Percentiles rank a stretch among this genome's conserved stretches.
Evolutionary conservation across 1,139 yeast genomes (phyloP).

Genomic region (Candida tunisiensis): DNA sequence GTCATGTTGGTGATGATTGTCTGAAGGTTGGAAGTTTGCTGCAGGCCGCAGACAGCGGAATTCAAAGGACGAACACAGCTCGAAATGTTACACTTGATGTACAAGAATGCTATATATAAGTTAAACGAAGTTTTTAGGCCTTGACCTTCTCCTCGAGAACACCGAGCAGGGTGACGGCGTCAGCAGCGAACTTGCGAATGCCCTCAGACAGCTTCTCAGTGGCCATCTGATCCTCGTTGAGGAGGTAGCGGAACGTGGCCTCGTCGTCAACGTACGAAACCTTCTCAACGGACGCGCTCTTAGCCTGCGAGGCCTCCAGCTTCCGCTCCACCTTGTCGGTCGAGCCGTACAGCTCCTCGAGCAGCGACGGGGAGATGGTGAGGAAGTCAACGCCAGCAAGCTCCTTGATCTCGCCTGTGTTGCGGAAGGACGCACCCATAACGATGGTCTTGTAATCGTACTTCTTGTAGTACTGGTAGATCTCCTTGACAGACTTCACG

Average conservation of each 20-base stretch:
- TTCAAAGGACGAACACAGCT: too few species aligned
- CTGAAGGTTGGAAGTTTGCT: too few species aligned
- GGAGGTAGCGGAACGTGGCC: conserved; percentile 73
- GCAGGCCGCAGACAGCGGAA: too few species aligned
- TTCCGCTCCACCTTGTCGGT: conserved; percentile 62
- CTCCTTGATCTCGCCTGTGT: conserved; percentile 88
- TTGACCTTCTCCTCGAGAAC: conserved; percentile 57
- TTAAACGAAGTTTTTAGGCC: neutral
- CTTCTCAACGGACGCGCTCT: conserved; percentile 42
- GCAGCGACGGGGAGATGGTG: conserved; percentile 86
- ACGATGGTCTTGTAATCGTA: conserved; percentile 92
- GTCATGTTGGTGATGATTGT: neutral
- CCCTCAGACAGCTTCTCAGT: conserved; percentile 97
- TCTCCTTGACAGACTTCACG: conserved; percentile 73
- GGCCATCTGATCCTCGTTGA: conserved; percentile 97
- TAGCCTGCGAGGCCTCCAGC: conserved; percentile 49
- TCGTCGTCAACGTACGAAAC: conserved; percentile 75
- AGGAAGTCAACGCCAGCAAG: conserved; percentile 95
- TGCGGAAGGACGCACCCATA: conserved; percentile 99
- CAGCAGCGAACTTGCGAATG: conserved; percentile 94
- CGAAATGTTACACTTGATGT: neutral
- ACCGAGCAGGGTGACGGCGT: conserved; percentile 69
- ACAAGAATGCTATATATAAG: neutral
- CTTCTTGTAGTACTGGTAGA: conserved; percentile 97
- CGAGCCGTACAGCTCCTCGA: conserved; percentile 79